phyloP scores from a whole-genome alignment of 2,329 filamentous ascomycete genomes.

The Trichoderma breve region DNA sequence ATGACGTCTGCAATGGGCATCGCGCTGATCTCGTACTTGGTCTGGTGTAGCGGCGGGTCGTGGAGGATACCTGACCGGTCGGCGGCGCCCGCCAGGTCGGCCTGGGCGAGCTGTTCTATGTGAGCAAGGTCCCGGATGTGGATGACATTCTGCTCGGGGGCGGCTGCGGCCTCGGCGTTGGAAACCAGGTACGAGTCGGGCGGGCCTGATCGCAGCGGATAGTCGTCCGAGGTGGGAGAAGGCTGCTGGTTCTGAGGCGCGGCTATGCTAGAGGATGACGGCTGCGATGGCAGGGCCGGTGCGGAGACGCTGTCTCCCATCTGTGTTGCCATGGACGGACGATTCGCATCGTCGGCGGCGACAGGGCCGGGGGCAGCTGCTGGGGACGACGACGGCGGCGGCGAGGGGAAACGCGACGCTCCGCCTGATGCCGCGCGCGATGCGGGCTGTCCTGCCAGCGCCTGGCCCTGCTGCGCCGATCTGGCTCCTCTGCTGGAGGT shows the following conservation, averaged over 20 bases:
- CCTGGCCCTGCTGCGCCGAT: conserved; percentile 15
- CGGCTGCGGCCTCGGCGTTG: conserved; percentile 25
- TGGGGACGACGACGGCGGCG: conserved; percentile 54
- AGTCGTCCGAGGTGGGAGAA: conserved; percentile 39
- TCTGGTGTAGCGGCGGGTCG: conserved; percentile 52
- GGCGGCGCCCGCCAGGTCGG: conserved; percentile 58
- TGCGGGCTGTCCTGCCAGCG: not conserved
- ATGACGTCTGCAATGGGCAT: conserved; percentile 98
- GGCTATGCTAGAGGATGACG: conserved; percentile 13
- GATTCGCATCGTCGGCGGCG: conserved; percentile 42
- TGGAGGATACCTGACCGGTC: conserved; percentile 47
- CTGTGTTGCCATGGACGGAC: conserved; percentile 50
- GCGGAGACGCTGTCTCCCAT: conserved; percentile 32
- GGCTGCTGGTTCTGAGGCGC: conserved; percentile 32
- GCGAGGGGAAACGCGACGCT: conserved; percentile 52
- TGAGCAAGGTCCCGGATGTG: conserved; percentile 86
- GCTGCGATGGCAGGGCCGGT: conserved; percentile 22
- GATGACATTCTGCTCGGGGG: conserved; percentile 55
- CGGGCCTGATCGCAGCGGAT: conserved; percentile 38
- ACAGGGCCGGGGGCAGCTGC: conserved; percentile 38
- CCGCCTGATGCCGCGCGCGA: conserved; percentile 33
- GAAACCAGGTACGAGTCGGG: conserved; percentile 22
- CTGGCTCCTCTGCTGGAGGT: conserved; percentile 13
- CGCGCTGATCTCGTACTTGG: conserved; percentile 88
- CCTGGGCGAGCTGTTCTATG: conserved; percentile 81